phyloP scores from a whole-genome alignment of 768 basidiomycete species.

The Bullera alba region DNA sequence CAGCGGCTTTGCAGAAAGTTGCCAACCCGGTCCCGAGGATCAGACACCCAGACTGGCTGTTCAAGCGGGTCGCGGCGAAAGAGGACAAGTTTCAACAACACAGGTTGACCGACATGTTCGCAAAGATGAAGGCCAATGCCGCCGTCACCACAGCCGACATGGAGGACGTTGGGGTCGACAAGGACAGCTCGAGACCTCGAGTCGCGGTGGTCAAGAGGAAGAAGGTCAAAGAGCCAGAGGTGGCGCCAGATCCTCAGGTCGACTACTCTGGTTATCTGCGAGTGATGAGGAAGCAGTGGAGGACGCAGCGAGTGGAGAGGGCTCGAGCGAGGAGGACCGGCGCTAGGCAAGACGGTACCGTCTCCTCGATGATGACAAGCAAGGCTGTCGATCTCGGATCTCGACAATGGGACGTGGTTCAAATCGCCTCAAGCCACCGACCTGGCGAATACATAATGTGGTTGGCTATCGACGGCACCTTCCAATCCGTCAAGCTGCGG shows the following conservation, averaged over 20 bases:
- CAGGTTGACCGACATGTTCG: constrained; percentile 92
- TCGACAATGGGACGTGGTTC: constrained; percentile 84
- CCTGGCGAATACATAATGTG: constrained; percentile 81
- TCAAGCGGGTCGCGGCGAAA: constrained; percentile 75
- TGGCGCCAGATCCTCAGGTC: constrained; percentile 58
- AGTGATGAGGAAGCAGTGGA: constrained; percentile 73
- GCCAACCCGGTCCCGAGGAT: constrained; percentile 92
- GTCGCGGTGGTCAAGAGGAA: constrained; percentile 53
- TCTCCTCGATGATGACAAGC: constrained; percentile 67
- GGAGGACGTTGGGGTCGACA: constrained; percentile 53
- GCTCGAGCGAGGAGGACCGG: constrained; percentile 27
- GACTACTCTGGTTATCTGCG: constrained; percentile 73
- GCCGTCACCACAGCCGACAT: constrained; percentile 57
- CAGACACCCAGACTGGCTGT: constrained; percentile 94
- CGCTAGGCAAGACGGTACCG: constrained; percentile 46
- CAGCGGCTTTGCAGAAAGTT: constrained; percentile 96
- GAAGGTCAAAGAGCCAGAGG: constrained; percentile 48
- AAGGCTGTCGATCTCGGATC: constrained; percentile 51
- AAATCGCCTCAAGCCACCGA: constrained; percentile 64
- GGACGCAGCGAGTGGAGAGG: constrained; percentile 53
- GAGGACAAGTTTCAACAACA: constrained; percentile 98
- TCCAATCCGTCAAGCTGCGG: constrained; percentile 72
- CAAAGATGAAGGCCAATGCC: constrained; percentile 38
- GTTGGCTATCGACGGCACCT: constrained; percentile 71
- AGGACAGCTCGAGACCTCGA: constrained; percentile 15